Percentiles rank a stretch among this genome's conserved stretches.
phyloP scores from a whole-genome alignment of 306 rosid species.

The Arachis stenosperma region DNA sequence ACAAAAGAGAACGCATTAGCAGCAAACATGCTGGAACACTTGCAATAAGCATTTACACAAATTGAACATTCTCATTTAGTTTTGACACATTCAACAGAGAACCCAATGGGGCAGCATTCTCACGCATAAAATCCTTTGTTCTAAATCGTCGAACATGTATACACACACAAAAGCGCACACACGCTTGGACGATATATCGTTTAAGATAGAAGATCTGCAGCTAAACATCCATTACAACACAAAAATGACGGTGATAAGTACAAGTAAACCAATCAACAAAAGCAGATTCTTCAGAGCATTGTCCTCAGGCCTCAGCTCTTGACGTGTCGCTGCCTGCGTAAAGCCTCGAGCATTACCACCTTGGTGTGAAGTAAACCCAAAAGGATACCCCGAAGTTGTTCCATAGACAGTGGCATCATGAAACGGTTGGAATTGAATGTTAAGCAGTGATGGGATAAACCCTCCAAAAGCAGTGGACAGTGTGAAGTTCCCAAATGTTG shows the following conservation, averaged over 20 bases:
- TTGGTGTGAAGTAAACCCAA: constrained; percentile 62
- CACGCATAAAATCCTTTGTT: no score
- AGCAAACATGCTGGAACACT: no score
- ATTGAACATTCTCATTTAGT: no score
- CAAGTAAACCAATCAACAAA: constrained; percentile 74
- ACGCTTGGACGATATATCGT: no score
- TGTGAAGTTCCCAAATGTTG: constrained; percentile 81
- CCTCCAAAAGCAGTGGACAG: constrained; percentile 85
- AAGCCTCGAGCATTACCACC: constrained; percentile 65
- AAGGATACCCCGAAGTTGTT: constrained; percentile 78
- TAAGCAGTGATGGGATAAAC: constrained; percentile 74
- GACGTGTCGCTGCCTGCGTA: constrained; percentile 47
- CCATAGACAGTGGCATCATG: constrained; percentile 89
- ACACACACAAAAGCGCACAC: no score
- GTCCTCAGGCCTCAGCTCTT: constrained; percentile 69
- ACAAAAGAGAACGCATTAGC: no score
- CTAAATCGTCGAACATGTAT: no score
- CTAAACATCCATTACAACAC: constrained; percentile 50
- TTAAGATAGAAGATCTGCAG: no score
- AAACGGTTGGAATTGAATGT: constrained; percentile 78
- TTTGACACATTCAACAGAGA: no score
- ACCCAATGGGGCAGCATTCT: no score
- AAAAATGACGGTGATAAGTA: constrained; percentile 71
- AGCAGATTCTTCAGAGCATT: constrained; percentile 76
- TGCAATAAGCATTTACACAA: no score